phyloP scores from a whole-genome alignment of 2,329 filamentous ascomycete genomes.

The Ophiocordyceps sinensis region DNA sequence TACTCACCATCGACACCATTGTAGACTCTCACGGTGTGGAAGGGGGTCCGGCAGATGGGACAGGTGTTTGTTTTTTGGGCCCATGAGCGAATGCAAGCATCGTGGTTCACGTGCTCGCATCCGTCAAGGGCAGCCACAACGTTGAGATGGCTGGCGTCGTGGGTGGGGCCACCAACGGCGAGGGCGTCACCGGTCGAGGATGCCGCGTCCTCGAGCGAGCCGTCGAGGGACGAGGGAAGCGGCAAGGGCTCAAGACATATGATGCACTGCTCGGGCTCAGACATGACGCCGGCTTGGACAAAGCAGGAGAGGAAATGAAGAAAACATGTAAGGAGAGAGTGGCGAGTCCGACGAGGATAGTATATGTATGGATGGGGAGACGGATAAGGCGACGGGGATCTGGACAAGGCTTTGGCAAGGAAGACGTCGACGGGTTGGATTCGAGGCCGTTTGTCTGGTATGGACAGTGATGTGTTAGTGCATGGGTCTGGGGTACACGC shows the following conservation, averaged over 20 bases:
- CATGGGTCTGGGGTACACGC: neutral
- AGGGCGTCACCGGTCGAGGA: constrained; percentile 4
- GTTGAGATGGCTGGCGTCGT: constrained; percentile 22
- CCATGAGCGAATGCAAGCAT: constrained; percentile 88
- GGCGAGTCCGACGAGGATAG: neutral
- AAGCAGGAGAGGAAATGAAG: constrained; percentile 20
- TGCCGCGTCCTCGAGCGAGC: constrained; percentile 7
- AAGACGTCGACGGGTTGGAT: neutral
- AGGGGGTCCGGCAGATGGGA: constrained; percentile 84
- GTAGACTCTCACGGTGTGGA: constrained; percentile 80
- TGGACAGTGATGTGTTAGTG: neutral
- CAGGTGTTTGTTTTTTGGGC: constrained; percentile 95
- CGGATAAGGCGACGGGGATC: neutral
- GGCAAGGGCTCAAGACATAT: constrained; percentile 51
- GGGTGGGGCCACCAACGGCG: constrained; percentile 3
- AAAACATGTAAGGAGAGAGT: constrained; percentile 27
- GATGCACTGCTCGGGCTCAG: constrained; percentile 51
- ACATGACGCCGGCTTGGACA: constrained; percentile 29
- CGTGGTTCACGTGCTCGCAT: constrained; percentile 85
- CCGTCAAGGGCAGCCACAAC: constrained; percentile 49
- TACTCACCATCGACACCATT: constrained; percentile 59
- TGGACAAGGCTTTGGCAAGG: neutral
- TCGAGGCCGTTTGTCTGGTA: neutral
- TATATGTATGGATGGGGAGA: neutral
- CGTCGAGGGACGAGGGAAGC: constrained; percentile 16